phyloP scores from a whole-genome alignment of 768 basidiomycete genomes.

The Russula abietina region DNA sequence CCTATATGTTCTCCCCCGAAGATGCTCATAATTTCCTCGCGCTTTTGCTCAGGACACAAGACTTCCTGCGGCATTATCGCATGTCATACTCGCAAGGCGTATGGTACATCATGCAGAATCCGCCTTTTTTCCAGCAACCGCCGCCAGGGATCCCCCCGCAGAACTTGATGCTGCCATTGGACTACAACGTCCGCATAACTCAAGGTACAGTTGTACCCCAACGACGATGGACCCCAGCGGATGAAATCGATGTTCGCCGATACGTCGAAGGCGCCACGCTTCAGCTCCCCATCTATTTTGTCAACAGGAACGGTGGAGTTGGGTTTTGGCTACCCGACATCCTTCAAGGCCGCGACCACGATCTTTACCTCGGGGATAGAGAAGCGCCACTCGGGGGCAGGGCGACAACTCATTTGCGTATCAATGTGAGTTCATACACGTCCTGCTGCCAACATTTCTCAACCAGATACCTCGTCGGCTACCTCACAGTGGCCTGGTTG shows the following conservation, averaged over 20 bases:
- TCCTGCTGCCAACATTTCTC: background rate
- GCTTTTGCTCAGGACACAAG: background rate
- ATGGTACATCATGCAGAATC: conserved; percentile 1
- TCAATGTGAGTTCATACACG: conserved; percentile 1
- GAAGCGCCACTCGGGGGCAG: background rate
- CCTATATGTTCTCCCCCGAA: background rate
- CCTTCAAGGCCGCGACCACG: conserved; percentile 5
- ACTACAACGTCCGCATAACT: background rate
- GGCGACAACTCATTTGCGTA: background rate
- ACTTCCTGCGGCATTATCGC: background rate
- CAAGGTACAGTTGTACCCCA: conserved; percentile 11
- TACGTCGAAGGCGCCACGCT: background rate
- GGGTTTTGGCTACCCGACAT: conserved; percentile 13
- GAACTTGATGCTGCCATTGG: background rate
- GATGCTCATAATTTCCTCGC: conserved; percentile 1
- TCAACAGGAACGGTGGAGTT: background rate
- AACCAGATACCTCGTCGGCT: background rate
- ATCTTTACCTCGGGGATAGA: background rate
- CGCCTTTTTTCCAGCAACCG: background rate
- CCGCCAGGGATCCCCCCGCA: background rate
- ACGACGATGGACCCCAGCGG: conserved; percentile 8
- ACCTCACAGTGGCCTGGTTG: conserved; percentile 13
- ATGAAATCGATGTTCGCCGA: conserved; percentile 12
- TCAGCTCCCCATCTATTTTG: conserved; percentile 8
- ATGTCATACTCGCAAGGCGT: background rate